These are phyloP conservation scores for Yamagishiella unicocca DNA, from an alignment of 139 green algal genomes.

Conservation along the genomic window DNA sequence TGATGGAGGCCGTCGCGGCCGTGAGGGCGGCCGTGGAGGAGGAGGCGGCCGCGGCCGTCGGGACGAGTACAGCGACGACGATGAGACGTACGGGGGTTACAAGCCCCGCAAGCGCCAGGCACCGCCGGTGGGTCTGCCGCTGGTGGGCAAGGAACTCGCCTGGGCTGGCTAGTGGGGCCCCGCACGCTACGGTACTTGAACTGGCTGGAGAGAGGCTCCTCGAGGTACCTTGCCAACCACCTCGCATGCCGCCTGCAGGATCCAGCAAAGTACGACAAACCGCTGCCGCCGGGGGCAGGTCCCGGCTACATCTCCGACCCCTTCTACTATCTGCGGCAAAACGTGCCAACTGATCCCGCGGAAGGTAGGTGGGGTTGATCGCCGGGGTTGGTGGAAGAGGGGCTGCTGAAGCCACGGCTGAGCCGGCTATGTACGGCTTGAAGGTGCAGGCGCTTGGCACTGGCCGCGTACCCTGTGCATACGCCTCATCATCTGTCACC, in stretches of 20 bases:
- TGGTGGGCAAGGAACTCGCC: too few relatives aligned
- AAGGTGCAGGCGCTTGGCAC: too few relatives aligned
- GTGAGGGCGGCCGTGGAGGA: constrained; percentile 17
- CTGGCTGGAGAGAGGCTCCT: too few relatives aligned
- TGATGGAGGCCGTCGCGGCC: constrained; percentile 9
- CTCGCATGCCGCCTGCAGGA: constrained; percentile 4
- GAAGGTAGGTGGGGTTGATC: constrained; percentile 48
- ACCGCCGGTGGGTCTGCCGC: neutral
- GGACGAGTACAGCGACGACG: constrained; percentile 37
- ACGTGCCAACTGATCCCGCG: constrained; percentile 52
- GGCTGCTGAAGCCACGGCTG: too few relatives aligned
- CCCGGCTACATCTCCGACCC: constrained; percentile 49
- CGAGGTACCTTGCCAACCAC: neutral
- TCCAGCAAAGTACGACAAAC: constrained; percentile 37
- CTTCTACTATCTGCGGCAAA: constrained; percentile 62
- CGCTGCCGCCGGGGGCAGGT: constrained; percentile 32
- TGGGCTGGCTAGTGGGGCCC: too few relatives aligned
- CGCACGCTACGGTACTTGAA: too few relatives aligned
- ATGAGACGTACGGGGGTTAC: constrained; percentile 62
- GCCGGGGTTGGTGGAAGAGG: too few relatives aligned
- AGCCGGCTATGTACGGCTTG: too few relatives aligned
- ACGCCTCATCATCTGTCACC: too few relatives aligned
- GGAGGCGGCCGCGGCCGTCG: constrained; percentile 30
- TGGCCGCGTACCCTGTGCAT: too few relatives aligned
- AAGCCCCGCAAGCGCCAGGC: constrained; percentile 58